Conservation (phyloP, 208 protist species). For the Spongospora subterranea region DNA sequence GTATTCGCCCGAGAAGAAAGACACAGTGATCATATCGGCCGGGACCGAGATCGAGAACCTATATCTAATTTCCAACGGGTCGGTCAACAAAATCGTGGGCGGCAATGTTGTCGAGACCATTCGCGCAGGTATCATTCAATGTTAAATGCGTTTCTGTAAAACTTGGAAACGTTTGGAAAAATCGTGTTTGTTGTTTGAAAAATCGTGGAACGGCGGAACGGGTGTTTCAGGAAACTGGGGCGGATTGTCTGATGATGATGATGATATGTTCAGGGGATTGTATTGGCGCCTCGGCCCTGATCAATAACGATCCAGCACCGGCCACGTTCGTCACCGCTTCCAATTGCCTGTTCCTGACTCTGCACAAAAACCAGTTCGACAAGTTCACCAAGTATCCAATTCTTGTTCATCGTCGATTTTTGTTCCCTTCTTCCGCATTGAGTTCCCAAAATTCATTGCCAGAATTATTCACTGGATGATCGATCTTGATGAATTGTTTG, state of each 20-base stretch:
- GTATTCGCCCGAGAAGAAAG: slow-evolving; percentile 21
- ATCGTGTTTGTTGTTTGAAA: too few relatives aligned
- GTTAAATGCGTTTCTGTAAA: background rate
- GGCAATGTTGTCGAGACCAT: slow-evolving; percentile 2
- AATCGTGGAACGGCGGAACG: too few relatives aligned
- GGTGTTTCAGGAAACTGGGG: too few relatives aligned
- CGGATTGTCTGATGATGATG: too few relatives aligned
- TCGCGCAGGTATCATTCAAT: background rate
- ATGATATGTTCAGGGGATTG: background rate
- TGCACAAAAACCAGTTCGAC: slow-evolving; percentile 33
- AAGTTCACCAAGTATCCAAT: background rate
- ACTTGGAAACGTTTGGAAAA: too few relatives aligned
- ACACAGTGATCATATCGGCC: background rate
- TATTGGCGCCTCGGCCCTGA: background rate
- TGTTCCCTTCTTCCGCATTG: too few relatives aligned
- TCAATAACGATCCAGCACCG: background rate
- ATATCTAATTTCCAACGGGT: background rate
- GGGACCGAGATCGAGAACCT: background rate
- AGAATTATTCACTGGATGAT: too few relatives aligned
- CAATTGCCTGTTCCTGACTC: slow-evolving; percentile 28
- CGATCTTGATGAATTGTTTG: too few relatives aligned
- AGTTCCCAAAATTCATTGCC: too few relatives aligned
- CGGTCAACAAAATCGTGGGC: background rate
- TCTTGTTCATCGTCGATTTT: too few relatives aligned
- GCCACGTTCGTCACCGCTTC: background rate